Evolutionary conservation across 2,329 filamentous ascomycete species (phyloP).

Genomic region (Aspergillus novofumigatus): DNA sequence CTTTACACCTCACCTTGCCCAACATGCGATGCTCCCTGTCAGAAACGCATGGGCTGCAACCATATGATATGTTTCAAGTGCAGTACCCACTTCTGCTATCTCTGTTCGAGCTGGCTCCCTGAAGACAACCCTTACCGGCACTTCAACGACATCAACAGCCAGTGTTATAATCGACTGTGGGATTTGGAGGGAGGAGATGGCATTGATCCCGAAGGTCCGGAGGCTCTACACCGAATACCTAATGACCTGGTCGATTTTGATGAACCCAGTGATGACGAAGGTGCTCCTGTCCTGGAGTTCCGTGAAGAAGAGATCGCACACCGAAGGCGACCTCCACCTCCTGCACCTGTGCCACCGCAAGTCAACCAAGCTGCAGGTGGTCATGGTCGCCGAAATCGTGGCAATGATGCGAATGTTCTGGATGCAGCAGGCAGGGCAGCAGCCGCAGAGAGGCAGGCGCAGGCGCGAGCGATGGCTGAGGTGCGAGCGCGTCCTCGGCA

Average conservation of each 20-base stretch:
- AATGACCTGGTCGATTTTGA: constrained; percentile 36
- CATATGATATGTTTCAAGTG: constrained; percentile 95
- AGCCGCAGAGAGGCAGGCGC: constrained; percentile 36
- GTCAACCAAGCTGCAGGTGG: constrained; percentile 26
- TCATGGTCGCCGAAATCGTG: constrained; percentile 24
- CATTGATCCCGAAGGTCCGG: constrained; percentile 39
- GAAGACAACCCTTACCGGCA: constrained; percentile 80
- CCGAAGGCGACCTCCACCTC: constrained; percentile 33
- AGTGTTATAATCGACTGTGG: constrained; percentile 84
- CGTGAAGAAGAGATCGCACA: constrained; percentile 22
- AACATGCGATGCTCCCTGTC: constrained; percentile 75
- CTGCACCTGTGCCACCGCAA: constrained; percentile 38
- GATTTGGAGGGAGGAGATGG: constrained; percentile 79
- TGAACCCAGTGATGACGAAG: constrained; percentile 29
- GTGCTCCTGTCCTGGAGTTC: constrained; percentile 22
- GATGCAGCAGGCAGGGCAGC: constrained; percentile 35
- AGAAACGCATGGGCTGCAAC: constrained; percentile 93
- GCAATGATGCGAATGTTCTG: constrained; percentile 19
- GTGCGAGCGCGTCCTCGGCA: constrained; percentile 23
- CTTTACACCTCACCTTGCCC: constrained; percentile 83
- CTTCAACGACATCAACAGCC: constrained; percentile 68
- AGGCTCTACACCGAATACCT: constrained; percentile 37
- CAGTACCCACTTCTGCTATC: constrained; percentile 88
- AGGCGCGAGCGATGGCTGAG: constrained; percentile 37
- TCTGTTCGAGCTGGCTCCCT: constrained; percentile 83